These are phyloP conservation scores for Paraphoma sp. DNA, from an alignment of 2,329 filamentous ascomycete species.

Conservation along the genomic window DNA sequence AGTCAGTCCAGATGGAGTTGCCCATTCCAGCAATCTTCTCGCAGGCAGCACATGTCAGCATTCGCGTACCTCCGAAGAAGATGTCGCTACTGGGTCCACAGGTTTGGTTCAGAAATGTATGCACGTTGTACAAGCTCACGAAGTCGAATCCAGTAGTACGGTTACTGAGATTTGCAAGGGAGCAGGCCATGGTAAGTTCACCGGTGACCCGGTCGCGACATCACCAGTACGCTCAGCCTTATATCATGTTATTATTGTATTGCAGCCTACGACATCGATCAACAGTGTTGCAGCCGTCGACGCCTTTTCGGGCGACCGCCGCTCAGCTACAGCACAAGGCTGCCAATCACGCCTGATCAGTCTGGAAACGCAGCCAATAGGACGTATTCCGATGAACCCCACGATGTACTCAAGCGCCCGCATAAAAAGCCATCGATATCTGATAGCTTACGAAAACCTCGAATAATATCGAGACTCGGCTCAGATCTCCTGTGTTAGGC, in stretches of 20 bases:
- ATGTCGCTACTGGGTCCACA: constrained; percentile 19
- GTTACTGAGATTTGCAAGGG: constrained; percentile 15
- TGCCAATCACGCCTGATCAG: constrained; percentile 3
- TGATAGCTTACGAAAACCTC: neutral
- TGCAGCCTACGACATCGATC: neutral
- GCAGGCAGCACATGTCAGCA: constrained; percentile 20
- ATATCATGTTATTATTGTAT: neutral
- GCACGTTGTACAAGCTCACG: constrained; percentile 10
- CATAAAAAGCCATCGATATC: constrained; percentile 1
- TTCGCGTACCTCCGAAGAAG: constrained; percentile 17
- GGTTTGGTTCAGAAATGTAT: constrained; percentile 14
- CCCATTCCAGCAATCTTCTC: constrained; percentile 14
- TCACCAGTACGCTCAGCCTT: neutral
- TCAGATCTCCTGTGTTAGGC: neutral
- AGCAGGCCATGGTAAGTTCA: constrained; percentile 13
- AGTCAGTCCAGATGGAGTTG: constrained; percentile 18
- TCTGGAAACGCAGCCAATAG: neutral
- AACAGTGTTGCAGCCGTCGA: neutral
- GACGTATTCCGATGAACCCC: neutral
- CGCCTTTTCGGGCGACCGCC: neutral
- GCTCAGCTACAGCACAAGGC: constrained; percentile 1
- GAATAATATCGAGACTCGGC: neutral
- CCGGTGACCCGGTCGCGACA: neutral
- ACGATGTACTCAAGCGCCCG: constrained; percentile 1
- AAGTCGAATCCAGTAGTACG: constrained; percentile 24